Evolutionary conservation across 768 basidiomycete species (phyloP).

Genomic region (Hygrocybe coccinea): DNA sequence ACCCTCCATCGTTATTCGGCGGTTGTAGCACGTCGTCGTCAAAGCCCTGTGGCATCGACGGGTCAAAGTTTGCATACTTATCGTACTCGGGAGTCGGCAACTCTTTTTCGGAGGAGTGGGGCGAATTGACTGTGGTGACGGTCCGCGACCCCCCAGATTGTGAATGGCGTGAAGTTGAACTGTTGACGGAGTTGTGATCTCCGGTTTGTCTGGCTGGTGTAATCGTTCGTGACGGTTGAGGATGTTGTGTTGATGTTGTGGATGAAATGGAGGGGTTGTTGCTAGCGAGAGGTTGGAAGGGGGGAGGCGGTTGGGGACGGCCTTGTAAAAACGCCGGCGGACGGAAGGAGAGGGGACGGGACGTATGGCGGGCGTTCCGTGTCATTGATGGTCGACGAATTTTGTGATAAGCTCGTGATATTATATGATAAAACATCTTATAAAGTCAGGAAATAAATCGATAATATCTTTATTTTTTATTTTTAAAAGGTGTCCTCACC

Average conservation of each 20-base stretch:
- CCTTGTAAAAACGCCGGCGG: neutral
- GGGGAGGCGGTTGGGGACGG: neutral
- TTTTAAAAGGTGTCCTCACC: conserved; percentile 38
- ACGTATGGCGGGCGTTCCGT: neutral
- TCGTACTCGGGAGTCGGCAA: neutral
- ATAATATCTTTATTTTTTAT: neutral
- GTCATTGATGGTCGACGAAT: conserved; percentile 16
- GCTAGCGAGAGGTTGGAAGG: neutral
- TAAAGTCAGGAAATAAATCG: neutral
- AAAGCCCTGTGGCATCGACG: conserved; percentile 14
- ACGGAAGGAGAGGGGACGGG: neutral
- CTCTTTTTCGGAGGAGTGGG: neutral
- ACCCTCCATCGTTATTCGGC: conserved; percentile 28
- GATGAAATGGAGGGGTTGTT: too few relatives aligned
- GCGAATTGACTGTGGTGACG: neutral
- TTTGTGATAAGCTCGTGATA: conserved; percentile 23
- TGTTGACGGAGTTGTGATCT: neutral
- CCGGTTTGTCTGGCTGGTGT: neutral
- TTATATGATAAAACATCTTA: conserved; percentile 28
- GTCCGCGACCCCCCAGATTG: neutral
- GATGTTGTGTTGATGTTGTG: neutral
- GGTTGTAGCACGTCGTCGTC: conserved; percentile 11
- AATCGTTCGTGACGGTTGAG: neutral
- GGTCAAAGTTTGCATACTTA: neutral
- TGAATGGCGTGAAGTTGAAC: neutral